These are phyloP conservation scores for Arabidopsis lyrata DNA, from an alignment of 441 rosid genomes.

Conservation along the genomic window DNA sequence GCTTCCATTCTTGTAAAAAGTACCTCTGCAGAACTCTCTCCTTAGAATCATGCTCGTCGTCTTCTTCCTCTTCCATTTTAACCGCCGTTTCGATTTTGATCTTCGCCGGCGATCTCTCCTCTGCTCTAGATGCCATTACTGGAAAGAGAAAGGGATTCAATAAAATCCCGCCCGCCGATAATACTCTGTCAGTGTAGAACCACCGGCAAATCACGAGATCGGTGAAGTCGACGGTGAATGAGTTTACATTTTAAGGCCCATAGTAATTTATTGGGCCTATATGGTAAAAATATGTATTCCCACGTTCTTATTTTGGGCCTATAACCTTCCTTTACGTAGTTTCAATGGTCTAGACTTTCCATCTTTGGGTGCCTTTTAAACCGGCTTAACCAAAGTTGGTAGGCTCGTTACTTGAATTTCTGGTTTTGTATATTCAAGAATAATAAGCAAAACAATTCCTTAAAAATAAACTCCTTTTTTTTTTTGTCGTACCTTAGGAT, in stretches of 20 bases:
- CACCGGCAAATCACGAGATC: background rate
- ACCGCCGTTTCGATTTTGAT: slow-evolving; percentile 31
- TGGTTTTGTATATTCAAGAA: slow-evolving; percentile 1
- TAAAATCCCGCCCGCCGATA: slow-evolving; percentile 19
- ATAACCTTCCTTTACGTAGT: no score
- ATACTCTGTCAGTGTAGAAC: background rate
- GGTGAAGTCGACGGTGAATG: background rate
- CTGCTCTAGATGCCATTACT: slow-evolving; percentile 51
- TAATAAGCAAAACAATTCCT: no score
- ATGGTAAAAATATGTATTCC: no score
- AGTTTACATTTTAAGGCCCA: background rate
- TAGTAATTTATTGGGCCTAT: no score
- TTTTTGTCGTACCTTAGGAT: no score
- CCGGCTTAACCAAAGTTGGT: slow-evolving; percentile 20
- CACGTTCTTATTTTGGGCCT: no score
- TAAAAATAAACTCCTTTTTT: no score
- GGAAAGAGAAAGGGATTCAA: background rate
- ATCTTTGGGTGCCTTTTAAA: background rate
- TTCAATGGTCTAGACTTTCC: no score
- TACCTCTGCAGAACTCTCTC: slow-evolving; percentile 79
- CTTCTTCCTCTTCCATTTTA: slow-evolving; percentile 54
- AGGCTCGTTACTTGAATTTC: background rate
- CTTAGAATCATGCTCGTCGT: slow-evolving; percentile 79
- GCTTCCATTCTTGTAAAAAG: slow-evolving; percentile 88
- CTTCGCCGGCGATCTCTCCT: slow-evolving; percentile 39